phyloP scores from a whole-genome alignment of 495 filamentous ascomycete genomes.

The Annulohypoxylon maeteangense region DNA sequence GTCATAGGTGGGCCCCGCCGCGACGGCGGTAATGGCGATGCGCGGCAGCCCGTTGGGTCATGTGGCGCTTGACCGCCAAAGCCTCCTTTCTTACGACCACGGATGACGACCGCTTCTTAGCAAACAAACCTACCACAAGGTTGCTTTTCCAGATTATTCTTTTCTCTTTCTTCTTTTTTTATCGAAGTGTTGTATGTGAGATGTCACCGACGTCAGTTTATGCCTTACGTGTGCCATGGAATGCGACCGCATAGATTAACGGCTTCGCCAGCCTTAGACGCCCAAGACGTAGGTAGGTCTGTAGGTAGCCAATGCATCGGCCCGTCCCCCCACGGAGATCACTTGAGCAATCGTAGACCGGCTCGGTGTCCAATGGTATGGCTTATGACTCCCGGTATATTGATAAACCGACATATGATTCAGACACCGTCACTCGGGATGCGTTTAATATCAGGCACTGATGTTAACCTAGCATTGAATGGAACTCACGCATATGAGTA shows the following conservation, averaged over 20 bases:
- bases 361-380: background rate
- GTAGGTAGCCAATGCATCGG: constrained; percentile 22
- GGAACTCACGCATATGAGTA: background rate
- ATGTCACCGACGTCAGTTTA: constrained; percentile 17
- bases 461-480: background rate
- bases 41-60: constrained; percentile 14
- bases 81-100: constrained; percentile 25
- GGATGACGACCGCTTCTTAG: background rate
- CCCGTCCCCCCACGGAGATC: constrained; percentile 20
- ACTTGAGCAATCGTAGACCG: background rate
- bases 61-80: constrained; percentile 24
- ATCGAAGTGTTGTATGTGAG: no score
- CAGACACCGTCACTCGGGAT: background rate
- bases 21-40: constrained; percentile 27
- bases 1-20: background rate
- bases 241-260: constrained; percentile 24
- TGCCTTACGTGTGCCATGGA: constrained; percentile 6
- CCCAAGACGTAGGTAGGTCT: constrained; percentile 20
- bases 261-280: constrained; percentile 22
- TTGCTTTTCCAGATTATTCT: background rate
- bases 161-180: background rate
- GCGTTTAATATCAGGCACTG: background rate
- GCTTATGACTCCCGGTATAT: constrained; percentile 7
- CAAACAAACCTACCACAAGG: background rate
- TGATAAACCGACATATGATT: constrained; percentile 27